Conservation (phyloP, 1,284 basidiomycete species). For the Tilletiaria anomala region DNA sequence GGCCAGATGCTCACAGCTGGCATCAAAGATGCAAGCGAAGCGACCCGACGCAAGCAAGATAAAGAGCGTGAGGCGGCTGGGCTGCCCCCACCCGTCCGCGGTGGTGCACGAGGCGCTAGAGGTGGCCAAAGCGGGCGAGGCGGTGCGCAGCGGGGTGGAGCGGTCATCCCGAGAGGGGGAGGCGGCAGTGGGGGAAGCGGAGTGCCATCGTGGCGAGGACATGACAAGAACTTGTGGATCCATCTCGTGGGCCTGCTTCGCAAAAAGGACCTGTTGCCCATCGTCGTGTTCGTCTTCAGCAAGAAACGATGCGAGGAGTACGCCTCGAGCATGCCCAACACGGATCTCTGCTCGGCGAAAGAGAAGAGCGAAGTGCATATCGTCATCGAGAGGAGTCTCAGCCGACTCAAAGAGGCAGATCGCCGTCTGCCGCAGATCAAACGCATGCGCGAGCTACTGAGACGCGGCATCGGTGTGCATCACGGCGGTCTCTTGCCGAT, state of each 20-base stretch:
- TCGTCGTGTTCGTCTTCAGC: slow-evolving; percentile 92
- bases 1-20: slow-evolving; percentile 51
- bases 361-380: slow-evolving; percentile 97
- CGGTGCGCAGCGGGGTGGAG: slow-evolving; percentile 48
- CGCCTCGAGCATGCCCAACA: slow-evolving; percentile 71
- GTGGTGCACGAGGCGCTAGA: not conserved
- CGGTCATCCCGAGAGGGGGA: slow-evolving; percentile 29
- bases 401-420: slow-evolving; percentile 73
- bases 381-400: slow-evolving; percentile 77
- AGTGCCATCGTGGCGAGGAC: slow-evolving; percentile 4
- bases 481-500: slow-evolving; percentile 92
- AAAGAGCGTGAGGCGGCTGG: slow-evolving; percentile 90
- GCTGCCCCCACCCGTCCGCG: slow-evolving; percentile 47
- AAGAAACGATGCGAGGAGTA: slow-evolving; percentile 97
- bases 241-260: slow-evolving; percentile 74
- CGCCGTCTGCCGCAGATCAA: slow-evolving; percentile 86
- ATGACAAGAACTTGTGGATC: slow-evolving; percentile 76
- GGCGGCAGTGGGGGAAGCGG: slow-evolving; percentile 1
- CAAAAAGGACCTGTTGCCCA: slow-evolving; percentile 74
- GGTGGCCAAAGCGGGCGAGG: slow-evolving; percentile 2
- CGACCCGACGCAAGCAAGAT: slow-evolving; percentile 82
- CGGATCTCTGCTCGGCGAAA: slow-evolving; percentile 65
- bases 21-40: slow-evolving; percentile 67
- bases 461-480: slow-evolving; percentile 88
- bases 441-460: slow-evolving; percentile 77